A percentile compares a stretch with the other conserved stretches of the same genome.
Evolutionary conservation across 2,329 filamentous ascomycete species (phyloP).

Genomic region (Pseudogymnoascus sp.): DNA sequence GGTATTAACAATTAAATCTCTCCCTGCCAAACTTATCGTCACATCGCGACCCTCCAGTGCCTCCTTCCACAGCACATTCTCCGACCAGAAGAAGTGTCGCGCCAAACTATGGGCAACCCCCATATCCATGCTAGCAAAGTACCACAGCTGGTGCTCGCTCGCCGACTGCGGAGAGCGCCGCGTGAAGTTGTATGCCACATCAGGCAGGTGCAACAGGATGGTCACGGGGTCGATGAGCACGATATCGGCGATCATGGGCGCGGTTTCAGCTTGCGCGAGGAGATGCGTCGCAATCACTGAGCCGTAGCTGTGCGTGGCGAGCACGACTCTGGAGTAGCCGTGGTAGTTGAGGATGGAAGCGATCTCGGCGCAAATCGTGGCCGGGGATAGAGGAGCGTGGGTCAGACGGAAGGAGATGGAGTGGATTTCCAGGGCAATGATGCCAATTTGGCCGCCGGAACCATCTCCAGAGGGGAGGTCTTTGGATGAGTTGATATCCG

Average conservation of each 20-base stretch:
- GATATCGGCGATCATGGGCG: slow-evolving; percentile 38
- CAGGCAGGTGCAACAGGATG: slow-evolving; percentile 50
- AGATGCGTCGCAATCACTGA: slow-evolving; percentile 48
- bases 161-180: slow-evolving; percentile 35
- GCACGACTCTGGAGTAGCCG: slow-evolving; percentile 42
- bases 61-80: slow-evolving; percentile 53
- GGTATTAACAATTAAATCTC: slow-evolving; percentile 48
- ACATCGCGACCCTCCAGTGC: slow-evolving; percentile 33
- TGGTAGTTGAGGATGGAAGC: slow-evolving; percentile 42
- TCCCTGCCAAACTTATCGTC: slow-evolving; percentile 41
- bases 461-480: slow-evolving; percentile 21
- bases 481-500: slow-evolving; percentile 36
- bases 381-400: slow-evolving; percentile 36
- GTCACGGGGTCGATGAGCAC: slow-evolving; percentile 53
- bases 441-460: slow-evolving; percentile 43
- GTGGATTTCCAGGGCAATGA: slow-evolving; percentile 50
- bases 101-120: slow-evolving; percentile 48
- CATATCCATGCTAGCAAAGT: slow-evolving; percentile 51
- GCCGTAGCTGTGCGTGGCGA: slow-evolving; percentile 46
- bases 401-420: slow-evolving; percentile 51
- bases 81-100: slow-evolving; percentile 51
- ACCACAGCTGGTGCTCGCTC: slow-evolving; percentile 52
- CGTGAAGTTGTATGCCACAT: slow-evolving; percentile 56
- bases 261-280: slow-evolving; percentile 33
- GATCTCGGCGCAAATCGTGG: slow-evolving; percentile 44